A percentile compares a stretch with the other conserved stretches of the same genome.
Evolutionary conservation across 2,329 filamentous ascomycete genomes (phyloP).

Genomic region (Myriosclerotinia scirpicola): DNA sequence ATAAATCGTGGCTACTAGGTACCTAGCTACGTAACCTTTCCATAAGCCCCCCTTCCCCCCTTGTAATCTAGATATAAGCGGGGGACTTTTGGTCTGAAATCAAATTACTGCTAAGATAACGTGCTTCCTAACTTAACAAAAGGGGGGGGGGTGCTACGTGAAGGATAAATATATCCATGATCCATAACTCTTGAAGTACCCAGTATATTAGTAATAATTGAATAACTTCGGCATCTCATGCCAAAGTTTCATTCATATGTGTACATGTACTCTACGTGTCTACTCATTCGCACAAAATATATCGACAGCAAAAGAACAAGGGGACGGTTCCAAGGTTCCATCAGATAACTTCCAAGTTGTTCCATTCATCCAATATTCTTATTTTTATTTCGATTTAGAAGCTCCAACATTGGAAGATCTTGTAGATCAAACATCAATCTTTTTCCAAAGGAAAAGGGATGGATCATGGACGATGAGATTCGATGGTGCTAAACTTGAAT

Average conservation of each 20-base stretch:
- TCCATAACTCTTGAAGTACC: no score
- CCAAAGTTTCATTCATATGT: not conserved
- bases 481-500: not conserved
- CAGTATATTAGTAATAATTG: no score
- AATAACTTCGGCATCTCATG: not conserved
- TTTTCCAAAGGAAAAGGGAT: not conserved
- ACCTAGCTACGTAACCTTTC: no score
- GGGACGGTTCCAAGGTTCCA: not conserved
- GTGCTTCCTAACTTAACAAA: not conserved
- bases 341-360: not conserved
- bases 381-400: not conserved
- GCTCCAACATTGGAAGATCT: not conserved
- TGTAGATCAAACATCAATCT: conserved; percentile 15
- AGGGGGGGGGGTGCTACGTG: no score
- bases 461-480: not conserved
- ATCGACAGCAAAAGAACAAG: not conserved
- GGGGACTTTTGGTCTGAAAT: not conserved
- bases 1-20: no score
- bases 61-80: no score
- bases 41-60: no score
- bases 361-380: not conserved
- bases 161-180: no score
- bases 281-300: not conserved
- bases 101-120: conserved; percentile 1
- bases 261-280: not conserved